Evolutionary conservation across 768 basidiomycete species (phyloP).

Genomic region (Boletus tomentosulus): DNA sequence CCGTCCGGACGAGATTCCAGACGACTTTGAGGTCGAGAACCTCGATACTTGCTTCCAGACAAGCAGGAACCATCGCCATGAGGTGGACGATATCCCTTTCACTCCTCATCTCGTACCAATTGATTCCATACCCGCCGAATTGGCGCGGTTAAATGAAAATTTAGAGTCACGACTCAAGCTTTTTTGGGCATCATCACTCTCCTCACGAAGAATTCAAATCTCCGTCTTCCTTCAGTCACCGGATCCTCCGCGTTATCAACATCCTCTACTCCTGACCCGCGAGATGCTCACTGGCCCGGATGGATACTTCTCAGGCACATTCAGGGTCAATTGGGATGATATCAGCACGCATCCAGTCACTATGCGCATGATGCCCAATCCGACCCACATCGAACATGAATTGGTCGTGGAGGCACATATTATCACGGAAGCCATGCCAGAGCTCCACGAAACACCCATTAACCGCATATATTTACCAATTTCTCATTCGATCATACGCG

Average conservation of each 20-base stretch:
- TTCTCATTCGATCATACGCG: slow-evolving; percentile 60
- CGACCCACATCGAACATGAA: slow-evolving; percentile 38
- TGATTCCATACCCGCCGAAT: slow-evolving; percentile 25
- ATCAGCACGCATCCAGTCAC: slow-evolving; percentile 59
- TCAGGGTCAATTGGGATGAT: slow-evolving; percentile 65
- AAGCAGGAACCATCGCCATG: slow-evolving; percentile 18
- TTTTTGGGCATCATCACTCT: slow-evolving; percentile 75
- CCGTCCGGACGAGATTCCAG: slow-evolving; percentile 53
- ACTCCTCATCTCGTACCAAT: too few species aligned
- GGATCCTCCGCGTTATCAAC: slow-evolving; percentile 24
- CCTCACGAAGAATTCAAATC: slow-evolving; percentile 58
- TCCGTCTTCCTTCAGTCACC: slow-evolving; percentile 46
- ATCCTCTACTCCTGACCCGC: slow-evolving; percentile 44
- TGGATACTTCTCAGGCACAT: slow-evolving; percentile 67
- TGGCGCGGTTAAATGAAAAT: slow-evolving; percentile 65
- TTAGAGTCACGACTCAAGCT: slow-evolving; percentile 71
- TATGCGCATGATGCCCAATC: slow-evolving; percentile 54
- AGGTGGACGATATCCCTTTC: slow-evolving; percentile 12
- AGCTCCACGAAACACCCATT: slow-evolving; percentile 33
- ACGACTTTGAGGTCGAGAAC: slow-evolving; percentile 52
- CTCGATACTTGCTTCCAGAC: slow-evolving; percentile 52
- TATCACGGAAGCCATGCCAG: slow-evolving; percentile 36
- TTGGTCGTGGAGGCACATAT: slow-evolving; percentile 55
- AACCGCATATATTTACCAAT: slow-evolving; percentile 41
- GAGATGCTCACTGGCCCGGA: slow-evolving; percentile 60